Base-by-base conservation (phyloP, 371 early-diverging fungal genomes). In the Gilbertella persicaria region DNA sequence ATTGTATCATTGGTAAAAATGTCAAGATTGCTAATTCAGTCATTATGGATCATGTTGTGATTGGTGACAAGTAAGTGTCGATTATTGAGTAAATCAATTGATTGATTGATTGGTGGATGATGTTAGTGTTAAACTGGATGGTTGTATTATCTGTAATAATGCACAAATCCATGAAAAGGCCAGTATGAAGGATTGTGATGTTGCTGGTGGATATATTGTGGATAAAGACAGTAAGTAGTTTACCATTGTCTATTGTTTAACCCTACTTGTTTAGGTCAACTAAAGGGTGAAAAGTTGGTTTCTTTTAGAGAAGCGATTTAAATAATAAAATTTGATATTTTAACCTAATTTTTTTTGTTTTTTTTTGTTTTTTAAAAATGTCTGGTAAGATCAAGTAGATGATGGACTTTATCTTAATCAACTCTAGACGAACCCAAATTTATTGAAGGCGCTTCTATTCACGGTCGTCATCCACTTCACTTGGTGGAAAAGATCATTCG, bases 401-500 rank as follows among this genome's bases (percentile, higher is more conserved):
- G n/a, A n/a, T n/a, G n/a, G n/a, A n/a, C n/a, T n/a, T n/a, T n/a
- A n/a, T n/a, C n/a, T n/a, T n/a, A n/a, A n/a, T n/a, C n/a, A n/a
- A n/a, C n/a, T n/a, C n/a, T 41, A n/a, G 43, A 51, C 1, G 47
- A 60, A 26, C 52, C 52, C n/a, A 62, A 62, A 28, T 45, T 44
- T 10, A 53, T 75, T 43, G 90, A 87, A 21, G 94, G 90, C 7
- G 70, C 69, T 24, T 59, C 80, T 5, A 69, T 95, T 47, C 95
- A 91, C 45, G 96, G 96, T 41, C 85, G 85, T 7, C 88, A 96
- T 69, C 97, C 98, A 6, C 95, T 95, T 70, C 88, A 82, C 55
- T 80, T 98, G 21, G 81, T 98, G 36, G 98, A 97, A 75, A 95
- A 94, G 69, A 95, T 96, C 61, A 86, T 92, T 53, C 83, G 96